Conservation (phyloP, 306 rosid genomes). For the Vachellia collinsii region DNA sequence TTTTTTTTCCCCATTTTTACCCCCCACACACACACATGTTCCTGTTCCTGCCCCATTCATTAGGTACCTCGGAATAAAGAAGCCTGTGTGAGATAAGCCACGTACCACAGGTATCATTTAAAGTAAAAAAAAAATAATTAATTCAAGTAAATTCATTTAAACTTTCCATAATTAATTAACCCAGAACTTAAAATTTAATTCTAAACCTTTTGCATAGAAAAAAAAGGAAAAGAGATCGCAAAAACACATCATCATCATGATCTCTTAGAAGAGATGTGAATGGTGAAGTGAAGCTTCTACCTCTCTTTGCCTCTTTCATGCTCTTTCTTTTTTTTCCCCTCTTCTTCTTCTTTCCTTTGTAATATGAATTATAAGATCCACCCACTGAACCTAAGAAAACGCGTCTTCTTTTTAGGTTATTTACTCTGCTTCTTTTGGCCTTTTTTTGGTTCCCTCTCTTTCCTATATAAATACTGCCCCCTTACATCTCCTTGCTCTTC, state of each 20-base stretch:
- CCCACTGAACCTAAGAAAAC: conserved; percentile 53
- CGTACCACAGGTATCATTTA: no score
- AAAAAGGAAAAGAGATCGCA: neutral
- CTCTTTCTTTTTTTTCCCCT: no score
- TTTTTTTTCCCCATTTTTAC: neutral
- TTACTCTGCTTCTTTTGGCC: conserved; percentile 25
- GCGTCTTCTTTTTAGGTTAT: conserved; percentile 40
- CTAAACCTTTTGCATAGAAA: neutral
- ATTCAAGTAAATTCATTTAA: neutral
- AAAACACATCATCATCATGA: neutral
- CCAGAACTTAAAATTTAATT: no score
- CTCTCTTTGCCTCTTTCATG: no score
- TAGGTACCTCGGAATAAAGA: conserved; percentile 2
- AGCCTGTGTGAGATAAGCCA: neutral
- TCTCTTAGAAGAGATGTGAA: neutral
- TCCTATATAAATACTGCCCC: conserved; percentile 41
- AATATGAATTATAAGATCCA: conserved; percentile 31
- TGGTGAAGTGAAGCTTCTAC: neutral
- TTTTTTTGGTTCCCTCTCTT: conserved; percentile 12
- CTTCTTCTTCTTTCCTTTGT: neutral
- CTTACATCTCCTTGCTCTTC: neutral
- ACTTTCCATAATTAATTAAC: no score
- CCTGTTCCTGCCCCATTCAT: neutral
- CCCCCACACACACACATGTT: conserved; percentile 13
- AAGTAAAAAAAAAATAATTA: no score